A percentile compares a stretch with the other conserved stretches of the same genome.
Conservation (phyloP, 768 basidiomycete genomes). For the Collybia mongolica region DNA sequence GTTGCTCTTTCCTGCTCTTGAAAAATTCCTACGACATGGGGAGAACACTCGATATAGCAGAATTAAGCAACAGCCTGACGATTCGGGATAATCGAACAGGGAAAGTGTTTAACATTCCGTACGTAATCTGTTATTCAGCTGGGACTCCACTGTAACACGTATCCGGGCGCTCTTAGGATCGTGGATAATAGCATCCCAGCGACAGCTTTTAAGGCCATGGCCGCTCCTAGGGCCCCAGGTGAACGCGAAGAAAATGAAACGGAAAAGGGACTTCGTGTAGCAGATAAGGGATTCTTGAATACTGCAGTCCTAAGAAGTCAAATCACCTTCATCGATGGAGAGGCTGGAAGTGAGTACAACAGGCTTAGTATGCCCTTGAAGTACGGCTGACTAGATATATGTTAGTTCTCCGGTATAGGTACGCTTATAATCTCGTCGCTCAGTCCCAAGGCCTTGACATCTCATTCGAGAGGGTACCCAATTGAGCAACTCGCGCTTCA, state of each 20-base stretch:
- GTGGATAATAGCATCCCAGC: constrained; percentile 77
- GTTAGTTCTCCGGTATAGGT: constrained; percentile 74
- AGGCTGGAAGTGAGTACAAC: constrained; percentile 60
- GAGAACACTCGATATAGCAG: constrained; percentile 8
- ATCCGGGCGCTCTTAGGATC: constrained; percentile 47
- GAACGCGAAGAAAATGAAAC: constrained; percentile 84
- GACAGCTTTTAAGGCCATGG: constrained; percentile 77
- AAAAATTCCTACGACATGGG: constrained; percentile 12
- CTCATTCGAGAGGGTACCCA: constrained; percentile 73
- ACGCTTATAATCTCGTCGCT: constrained; percentile 2
- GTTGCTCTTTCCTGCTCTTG: no score
- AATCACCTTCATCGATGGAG: constrained; percentile 92
- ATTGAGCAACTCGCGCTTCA: constrained; percentile 86
- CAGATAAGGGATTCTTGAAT: constrained; percentile 81
- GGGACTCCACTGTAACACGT: background rate
- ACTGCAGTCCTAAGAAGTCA: constrained; percentile 77
- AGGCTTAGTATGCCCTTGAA: background rate
- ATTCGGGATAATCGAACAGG: constrained; percentile 87
- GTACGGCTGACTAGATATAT: background rate
- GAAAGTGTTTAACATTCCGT: constrained; percentile 74
- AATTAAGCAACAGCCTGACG: constrained; percentile 43
- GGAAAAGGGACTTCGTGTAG: constrained; percentile 74
- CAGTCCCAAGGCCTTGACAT: background rate
- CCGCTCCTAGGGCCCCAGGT: constrained; percentile 50
- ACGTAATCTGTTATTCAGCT: constrained; percentile 24